Conservation (phyloP, 2,329 filamentous ascomycete species). For the Neofusicoccum umdonicola region DNA sequence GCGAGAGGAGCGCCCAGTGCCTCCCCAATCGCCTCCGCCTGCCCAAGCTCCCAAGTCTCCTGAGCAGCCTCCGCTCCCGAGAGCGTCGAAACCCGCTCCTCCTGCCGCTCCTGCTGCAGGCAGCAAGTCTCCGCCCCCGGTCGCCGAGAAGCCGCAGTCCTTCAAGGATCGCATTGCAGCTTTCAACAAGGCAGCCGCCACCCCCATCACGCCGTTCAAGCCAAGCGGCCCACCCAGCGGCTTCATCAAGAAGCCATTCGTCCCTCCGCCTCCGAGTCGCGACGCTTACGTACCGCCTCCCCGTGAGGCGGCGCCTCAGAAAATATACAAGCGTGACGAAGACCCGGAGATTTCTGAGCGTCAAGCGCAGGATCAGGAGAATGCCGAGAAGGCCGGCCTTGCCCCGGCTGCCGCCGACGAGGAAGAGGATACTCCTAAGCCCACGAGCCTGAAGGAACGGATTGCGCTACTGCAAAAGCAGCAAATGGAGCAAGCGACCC, state of each 20-base stretch:
- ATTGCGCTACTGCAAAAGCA: slow-evolving; percentile 93
- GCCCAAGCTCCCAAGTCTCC: slow-evolving; percentile 40
- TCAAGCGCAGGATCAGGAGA: slow-evolving; percentile 64
- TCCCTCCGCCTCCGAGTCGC: slow-evolving; percentile 88
- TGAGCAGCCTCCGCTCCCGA: slow-evolving; percentile 29
- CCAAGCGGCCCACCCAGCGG: slow-evolving; percentile 63
- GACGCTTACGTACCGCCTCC: slow-evolving; percentile 83
- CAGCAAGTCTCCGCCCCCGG: slow-evolving; percentile 59
- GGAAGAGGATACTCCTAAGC: slow-evolving; percentile 81
- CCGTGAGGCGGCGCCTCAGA: slow-evolving; percentile 68
- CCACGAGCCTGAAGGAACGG: slow-evolving; percentile 88
- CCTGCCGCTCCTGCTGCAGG: slow-evolving; percentile 37
- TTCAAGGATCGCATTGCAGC: slow-evolving; percentile 96
- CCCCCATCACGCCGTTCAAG: slow-evolving; percentile 88
- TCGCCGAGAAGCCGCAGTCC: slow-evolving; percentile 76
- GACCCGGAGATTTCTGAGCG: slow-evolving; percentile 66
- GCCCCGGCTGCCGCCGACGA: slow-evolving; percentile 50
- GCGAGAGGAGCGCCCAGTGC: slow-evolving; percentile 6
- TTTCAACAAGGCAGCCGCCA: slow-evolving; percentile 86
- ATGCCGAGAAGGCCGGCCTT: slow-evolving; percentile 67
- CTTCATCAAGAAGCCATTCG: slow-evolving; percentile 96
- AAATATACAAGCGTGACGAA: slow-evolving; percentile 82
- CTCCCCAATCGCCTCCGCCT: slow-evolving; percentile 28
- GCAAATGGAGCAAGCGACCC: slow-evolving; percentile 81
- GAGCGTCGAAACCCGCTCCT: slow-evolving; percentile 39